Conservation (phyloP, 75 land plant species). For the Pinus tabuliformis region DNA sequence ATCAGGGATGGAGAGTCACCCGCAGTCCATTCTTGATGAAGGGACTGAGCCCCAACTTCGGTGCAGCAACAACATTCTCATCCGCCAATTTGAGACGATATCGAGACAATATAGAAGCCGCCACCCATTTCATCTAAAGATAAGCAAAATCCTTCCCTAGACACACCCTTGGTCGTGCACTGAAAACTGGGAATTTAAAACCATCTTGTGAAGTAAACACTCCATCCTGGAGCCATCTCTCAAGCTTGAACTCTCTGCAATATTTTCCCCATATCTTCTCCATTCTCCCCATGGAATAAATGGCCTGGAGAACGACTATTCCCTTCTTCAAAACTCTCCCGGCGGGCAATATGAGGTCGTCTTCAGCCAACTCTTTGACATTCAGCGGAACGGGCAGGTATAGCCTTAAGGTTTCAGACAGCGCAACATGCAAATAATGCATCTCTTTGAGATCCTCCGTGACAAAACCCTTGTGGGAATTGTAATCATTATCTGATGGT, state of each 20-base stretch:
- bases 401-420: slow-evolving; percentile 78
- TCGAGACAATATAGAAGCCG: slow-evolving; percentile 48
- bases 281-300: slow-evolving; percentile 79
- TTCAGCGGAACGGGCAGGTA: slow-evolving; percentile 48
- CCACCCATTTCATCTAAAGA: slow-evolving; percentile 63
- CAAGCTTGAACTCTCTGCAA: slow-evolving; percentile 59
- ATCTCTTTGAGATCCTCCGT: slow-evolving; percentile 60
- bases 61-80: slow-evolving; percentile 36
- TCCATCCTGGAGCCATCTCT: slow-evolving; percentile 67
- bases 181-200: slow-evolving; percentile 69
- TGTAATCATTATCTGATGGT: too few species aligned
- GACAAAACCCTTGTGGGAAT: too few species aligned
- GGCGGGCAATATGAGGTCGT: slow-evolving; percentile 38
- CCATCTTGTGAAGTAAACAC: slow-evolving; percentile 47
- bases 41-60: slow-evolving; percentile 66
- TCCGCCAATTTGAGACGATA: slow-evolving; percentile 50
- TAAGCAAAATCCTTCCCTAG: slow-evolving; percentile 81
- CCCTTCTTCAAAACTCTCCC: slow-evolving; percentile 61
- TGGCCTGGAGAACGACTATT: slow-evolving; percentile 39
- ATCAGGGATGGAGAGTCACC: slow-evolving; percentile 18
- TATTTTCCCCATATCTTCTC: slow-evolving; percentile 77
- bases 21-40: slow-evolving; percentile 62
- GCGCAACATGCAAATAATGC: slow-evolving; percentile 78
- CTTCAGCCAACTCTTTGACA: too few species aligned
- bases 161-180: slow-evolving; percentile 74